Evolutionary conservation across 129 eudicot species (phyloP).

Genomic region (Ambrosia artemisiifolia): DNA sequence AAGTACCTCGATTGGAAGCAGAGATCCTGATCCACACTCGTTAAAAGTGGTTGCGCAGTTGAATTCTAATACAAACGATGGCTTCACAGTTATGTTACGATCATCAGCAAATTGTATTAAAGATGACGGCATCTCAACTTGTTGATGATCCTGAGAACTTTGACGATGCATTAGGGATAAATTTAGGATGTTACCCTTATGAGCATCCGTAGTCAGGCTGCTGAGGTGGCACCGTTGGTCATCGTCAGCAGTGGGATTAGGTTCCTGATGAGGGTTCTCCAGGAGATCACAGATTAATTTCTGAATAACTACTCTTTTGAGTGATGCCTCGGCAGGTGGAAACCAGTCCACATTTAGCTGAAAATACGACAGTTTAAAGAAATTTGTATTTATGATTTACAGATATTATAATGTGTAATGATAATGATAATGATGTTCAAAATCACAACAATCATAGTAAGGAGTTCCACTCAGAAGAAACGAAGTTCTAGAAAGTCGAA

Average conservation of each 20-base stretch:
- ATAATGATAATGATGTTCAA: neutral
- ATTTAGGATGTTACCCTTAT: slow-evolving; percentile 31
- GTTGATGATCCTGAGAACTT: slow-evolving; percentile 27
- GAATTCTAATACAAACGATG: slow-evolving; percentile 32
- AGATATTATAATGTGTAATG: neutral
- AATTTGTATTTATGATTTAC: neutral
- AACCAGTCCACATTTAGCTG: slow-evolving; percentile 86
- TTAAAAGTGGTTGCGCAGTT: slow-evolving; percentile 25
- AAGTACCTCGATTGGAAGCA: slow-evolving; percentile 47
- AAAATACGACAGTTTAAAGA: neutral
- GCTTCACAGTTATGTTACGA: slow-evolving; percentile 33
- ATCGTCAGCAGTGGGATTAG: slow-evolving; percentile 23
- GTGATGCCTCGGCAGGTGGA: slow-evolving; percentile 70
- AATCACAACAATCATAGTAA: no score
- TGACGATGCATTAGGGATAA: slow-evolving; percentile 26
- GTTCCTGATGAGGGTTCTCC: slow-evolving; percentile 34
- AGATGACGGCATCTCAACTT: slow-evolving; percentile 34
- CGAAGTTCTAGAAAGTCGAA: neutral
- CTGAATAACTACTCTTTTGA: slow-evolving; percentile 60
- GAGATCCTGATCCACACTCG: slow-evolving; percentile 35
- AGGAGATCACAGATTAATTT: slow-evolving; percentile 65
- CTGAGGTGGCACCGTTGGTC: slow-evolving; percentile 23
- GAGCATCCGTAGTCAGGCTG: slow-evolving; percentile 17
- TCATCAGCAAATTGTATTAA: slow-evolving; percentile 29
- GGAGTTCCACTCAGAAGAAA: neutral